phyloP scores from a whole-genome alignment of 345 rosid genomes.

The Viola odorata region DNA sequence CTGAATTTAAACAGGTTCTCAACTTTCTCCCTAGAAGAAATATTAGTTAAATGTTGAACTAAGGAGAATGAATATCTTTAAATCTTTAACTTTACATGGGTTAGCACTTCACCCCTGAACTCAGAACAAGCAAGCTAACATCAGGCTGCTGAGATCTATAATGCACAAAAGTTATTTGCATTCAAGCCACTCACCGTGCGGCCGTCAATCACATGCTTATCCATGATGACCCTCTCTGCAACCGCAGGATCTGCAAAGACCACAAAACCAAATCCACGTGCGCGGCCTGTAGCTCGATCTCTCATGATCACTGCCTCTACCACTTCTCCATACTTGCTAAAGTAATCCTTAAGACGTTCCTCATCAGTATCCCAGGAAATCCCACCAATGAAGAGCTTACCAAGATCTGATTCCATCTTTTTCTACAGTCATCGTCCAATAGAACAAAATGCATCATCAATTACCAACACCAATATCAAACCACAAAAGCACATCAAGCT shows the following conservation, averaged over 20 bases:
- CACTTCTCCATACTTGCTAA: slow-evolving; percentile 78
- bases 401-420: slow-evolving; percentile 96
- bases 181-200: slow-evolving; percentile 63
- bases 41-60: neutral
- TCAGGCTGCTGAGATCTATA: slow-evolving; percentile 7
- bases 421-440: slow-evolving; percentile 35
- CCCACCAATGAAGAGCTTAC: slow-evolving; percentile 98
- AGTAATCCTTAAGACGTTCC: slow-evolving; percentile 80
- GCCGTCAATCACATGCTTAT: slow-evolving; percentile 89
- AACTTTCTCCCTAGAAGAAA: neutral
- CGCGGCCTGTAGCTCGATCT: slow-evolving; percentile 92
- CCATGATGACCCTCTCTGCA: slow-evolving; percentile 88
- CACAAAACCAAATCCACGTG: slow-evolving; percentile 94
- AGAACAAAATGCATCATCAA: slow-evolving; percentile 29
- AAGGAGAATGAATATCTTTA: neutral
- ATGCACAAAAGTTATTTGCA: slow-evolving; percentile 7
- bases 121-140: neutral
- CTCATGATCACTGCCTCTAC: slow-evolving; percentile 95
- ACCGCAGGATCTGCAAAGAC: slow-evolving; percentile 85
- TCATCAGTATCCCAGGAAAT: slow-evolving; percentile 99
- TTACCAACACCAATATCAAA: slow-evolving; percentile 15
- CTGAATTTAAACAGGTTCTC: slow-evolving; percentile 2
- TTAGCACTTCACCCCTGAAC: neutral
- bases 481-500: slow-evolving; percentile 12
- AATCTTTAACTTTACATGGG: neutral